Conservation (phyloP, 2,329 filamentous ascomycete genomes). For the Stachybotrys echinatus region DNA sequence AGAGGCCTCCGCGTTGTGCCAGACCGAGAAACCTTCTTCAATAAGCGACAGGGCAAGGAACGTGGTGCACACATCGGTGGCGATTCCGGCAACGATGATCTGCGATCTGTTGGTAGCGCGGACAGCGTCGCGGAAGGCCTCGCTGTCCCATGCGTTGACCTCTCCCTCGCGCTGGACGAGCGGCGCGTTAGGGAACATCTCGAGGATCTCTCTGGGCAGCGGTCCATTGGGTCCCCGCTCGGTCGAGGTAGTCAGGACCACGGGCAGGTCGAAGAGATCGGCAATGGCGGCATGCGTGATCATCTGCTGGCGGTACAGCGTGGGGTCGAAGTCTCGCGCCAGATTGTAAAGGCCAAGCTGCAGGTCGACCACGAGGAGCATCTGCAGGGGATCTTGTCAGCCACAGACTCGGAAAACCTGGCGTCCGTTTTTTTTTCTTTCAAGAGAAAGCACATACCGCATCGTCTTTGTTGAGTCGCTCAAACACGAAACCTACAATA, state of each 20-base stretch:
- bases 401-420: too few species aligned
- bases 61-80: conserved; percentile 70
- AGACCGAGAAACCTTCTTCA: conserved; percentile 67
- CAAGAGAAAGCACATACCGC: conserved; percentile 12
- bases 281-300: conserved; percentile 63
- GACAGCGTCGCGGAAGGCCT: conserved; percentile 61
- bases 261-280: conserved; percentile 61
- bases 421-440: too few species aligned
- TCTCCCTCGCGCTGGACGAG: conserved; percentile 65
- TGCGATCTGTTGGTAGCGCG: conserved; percentile 61
- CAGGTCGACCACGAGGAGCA: conserved; percentile 30
- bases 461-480: conserved; percentile 19
- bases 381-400: conserved; percentile 7
- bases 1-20: conserved; percentile 65
- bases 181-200: conserved; percentile 62
- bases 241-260: conserved; percentile 66
- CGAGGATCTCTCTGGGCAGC: conserved; percentile 62
- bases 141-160: conserved; percentile 73
- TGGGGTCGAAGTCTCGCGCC: conserved; percentile 62
- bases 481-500: conserved; percentile 11
- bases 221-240: conserved; percentile 66
- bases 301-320: conserved; percentile 61
- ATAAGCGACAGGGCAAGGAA: conserved; percentile 70
- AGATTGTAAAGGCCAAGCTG: conserved; percentile 29
- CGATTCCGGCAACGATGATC: conserved; percentile 67